Evolutionary conservation across 2,329 filamentous ascomycete genomes (phyloP).

Genomic region (Cephalotrichum gorgonifer): DNA sequence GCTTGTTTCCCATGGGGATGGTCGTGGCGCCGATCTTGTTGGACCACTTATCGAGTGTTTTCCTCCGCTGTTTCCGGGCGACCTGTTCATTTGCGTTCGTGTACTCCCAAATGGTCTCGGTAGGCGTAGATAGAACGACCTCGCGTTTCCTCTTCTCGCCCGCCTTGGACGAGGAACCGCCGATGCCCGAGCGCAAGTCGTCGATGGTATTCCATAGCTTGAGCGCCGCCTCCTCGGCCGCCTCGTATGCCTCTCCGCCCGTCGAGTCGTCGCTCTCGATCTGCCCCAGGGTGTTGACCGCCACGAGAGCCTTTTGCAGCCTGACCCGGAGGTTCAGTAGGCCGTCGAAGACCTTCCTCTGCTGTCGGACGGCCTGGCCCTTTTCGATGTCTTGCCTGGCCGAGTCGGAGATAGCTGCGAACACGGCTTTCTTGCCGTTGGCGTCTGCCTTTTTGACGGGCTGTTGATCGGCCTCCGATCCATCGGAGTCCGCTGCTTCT

Average conservation of each 20-base stretch:
- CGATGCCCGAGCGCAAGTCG: conserved; percentile 39
- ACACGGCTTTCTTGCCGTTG: conserved; percentile 12
- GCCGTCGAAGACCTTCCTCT: conserved; percentile 77
- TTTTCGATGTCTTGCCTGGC: conserved; percentile 58
- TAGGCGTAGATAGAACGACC: conserved; percentile 44
- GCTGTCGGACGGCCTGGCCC: conserved; percentile 74
- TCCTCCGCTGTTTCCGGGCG: conserved; percentile 51
- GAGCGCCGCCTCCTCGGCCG: conserved; percentile 76
- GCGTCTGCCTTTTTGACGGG: conserved; percentile 14
- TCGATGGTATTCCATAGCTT: conserved; percentile 77
- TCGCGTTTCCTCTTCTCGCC: conserved; percentile 53
- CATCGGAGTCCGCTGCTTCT: conserved; percentile 22
- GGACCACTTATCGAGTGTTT: conserved; percentile 84
- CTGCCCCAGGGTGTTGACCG: conserved; percentile 61
- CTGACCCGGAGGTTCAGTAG: conserved; percentile 86
- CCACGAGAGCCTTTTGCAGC: conserved; percentile 80
- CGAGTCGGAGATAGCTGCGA: conserved; percentile 9
- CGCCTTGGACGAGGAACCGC: conserved; percentile 19
- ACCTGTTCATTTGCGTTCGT: conserved; percentile 57
- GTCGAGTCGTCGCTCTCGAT: conserved; percentile 22
- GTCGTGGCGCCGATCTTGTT: conserved; percentile 54
- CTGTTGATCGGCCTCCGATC: conserved; percentile 18
- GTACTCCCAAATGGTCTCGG: conserved; percentile 59
- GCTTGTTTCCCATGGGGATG: conserved; percentile 50
- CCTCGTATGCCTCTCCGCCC: conserved; percentile 48